These are phyloP conservation scores for Cucumis sativus DNA, from an alignment of 306 rosid genomes.

Conservation along the genomic window DNA sequence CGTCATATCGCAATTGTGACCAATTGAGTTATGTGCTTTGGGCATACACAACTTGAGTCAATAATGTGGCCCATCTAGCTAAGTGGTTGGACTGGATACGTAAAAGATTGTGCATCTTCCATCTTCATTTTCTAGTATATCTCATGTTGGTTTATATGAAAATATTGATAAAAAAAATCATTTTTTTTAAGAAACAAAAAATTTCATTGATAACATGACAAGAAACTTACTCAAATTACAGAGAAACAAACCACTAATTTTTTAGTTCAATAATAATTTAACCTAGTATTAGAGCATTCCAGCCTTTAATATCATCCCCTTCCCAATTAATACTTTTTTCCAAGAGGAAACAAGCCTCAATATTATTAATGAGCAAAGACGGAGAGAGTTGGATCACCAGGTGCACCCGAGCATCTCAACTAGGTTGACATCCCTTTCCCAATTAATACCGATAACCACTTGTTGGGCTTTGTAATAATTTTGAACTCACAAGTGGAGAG, in stretches of 20 bases:
- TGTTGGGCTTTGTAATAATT: not conserved
- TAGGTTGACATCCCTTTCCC: not conserved
- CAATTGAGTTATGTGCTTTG: not conserved
- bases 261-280: not conserved
- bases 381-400: too few species aligned
- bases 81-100: not conserved
- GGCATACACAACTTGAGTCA: not conserved
- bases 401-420: too few species aligned
- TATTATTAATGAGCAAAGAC: too few species aligned
- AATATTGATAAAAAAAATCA: not conserved
- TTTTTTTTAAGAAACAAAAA: not conserved
- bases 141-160: not conserved
- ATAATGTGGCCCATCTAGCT: not conserved
- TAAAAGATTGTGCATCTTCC: not conserved
- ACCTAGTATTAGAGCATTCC: not conserved
- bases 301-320: not conserved
- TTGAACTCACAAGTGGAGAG: not conserved
- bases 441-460: not conserved
- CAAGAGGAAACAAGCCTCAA: too few species aligned
- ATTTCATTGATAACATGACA: too few species aligned
- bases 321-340: not conserved
- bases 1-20: not conserved
- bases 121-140: not conserved
- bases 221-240: too few species aligned
- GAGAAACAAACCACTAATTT: not conserved